These are phyloP conservation scores for Larix kaempferi DNA, from an alignment of 75 land plant species.

Conservation along the genomic window DNA sequence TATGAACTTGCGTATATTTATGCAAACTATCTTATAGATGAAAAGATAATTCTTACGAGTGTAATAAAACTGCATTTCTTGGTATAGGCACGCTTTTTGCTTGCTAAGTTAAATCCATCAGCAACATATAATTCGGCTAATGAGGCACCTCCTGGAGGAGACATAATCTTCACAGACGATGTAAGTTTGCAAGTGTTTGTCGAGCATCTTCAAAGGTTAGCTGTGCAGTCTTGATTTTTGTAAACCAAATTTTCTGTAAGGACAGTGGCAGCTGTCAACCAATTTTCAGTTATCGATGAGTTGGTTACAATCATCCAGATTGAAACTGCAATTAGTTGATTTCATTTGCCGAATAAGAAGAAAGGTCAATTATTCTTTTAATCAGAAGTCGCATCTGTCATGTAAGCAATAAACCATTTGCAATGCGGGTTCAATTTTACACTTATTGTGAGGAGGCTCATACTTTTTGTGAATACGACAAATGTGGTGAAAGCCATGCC, in stretches of 20 bases:
- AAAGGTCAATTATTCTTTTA: background rate
- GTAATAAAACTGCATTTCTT: background rate
- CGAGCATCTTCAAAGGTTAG: slow-evolving; percentile 78
- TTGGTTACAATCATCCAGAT: background rate
- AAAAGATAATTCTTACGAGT: background rate
- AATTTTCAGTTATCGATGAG: background rate
- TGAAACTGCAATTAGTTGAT: slow-evolving; percentile 6
- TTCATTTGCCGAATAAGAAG: slow-evolving; percentile 4
- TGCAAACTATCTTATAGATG: no score
- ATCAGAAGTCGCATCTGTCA: background rate
- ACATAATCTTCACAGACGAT: slow-evolving; percentile 84
- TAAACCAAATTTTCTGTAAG: background rate
- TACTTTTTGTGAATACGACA: background rate
- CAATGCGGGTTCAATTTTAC: background rate
- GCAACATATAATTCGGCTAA: slow-evolving; percentile 77
- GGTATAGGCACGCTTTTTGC: slow-evolving; percentile 59
- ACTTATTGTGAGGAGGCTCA: background rate
- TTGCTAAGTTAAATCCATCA: slow-evolving; percentile 86
- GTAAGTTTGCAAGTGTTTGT: slow-evolving; percentile 90
- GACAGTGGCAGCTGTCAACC: background rate
- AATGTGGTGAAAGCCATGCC: background rate
- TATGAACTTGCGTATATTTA: no score
- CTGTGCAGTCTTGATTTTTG: slow-evolving; percentile 43
- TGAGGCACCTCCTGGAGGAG: slow-evolving; percentile 72
- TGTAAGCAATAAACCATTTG: slow-evolving; percentile 3